phyloP scores from a whole-genome alignment of 2,329 filamentous ascomycete genomes.

The Ceratocystis cacaofunesta region DNA sequence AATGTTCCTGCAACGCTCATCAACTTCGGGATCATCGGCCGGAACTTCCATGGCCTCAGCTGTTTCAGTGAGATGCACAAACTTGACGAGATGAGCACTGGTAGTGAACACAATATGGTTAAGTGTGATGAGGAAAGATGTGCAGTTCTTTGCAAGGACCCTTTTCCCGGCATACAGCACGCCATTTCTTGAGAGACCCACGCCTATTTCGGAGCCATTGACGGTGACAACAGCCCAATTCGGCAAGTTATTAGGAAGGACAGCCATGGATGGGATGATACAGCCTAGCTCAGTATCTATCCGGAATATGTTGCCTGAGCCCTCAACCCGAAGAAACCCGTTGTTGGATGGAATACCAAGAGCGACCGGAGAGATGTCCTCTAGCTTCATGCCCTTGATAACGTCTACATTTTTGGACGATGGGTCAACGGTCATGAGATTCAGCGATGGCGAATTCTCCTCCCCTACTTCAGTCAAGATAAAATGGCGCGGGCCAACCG shows the following conservation, averaged over 20 bases:
- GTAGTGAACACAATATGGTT: constrained; percentile 86
- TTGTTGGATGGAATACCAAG: constrained; percentile 7
- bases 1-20: constrained; percentile 82
- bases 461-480: not conserved
- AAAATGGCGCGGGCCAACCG: constrained; percentile 5
- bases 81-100: constrained; percentile 82
- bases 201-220: constrained; percentile 29
- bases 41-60: constrained; percentile 63
- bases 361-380: not conserved
- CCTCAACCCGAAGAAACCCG: constrained; percentile 9
- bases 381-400: not conserved
- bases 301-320: constrained; percentile 10
- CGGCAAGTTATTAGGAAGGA: constrained; percentile 26
- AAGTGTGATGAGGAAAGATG: constrained; percentile 70
- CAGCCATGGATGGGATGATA: not conserved
- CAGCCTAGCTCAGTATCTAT: constrained; percentile 3
- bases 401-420: not conserved
- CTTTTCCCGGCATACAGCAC: constrained; percentile 63
- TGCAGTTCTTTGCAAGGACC: constrained; percentile 70
- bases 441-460: not conserved
- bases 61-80: constrained; percentile 60
- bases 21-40: constrained; percentile 73
- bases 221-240: constrained; percentile 33
- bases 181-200: constrained; percentile 61
- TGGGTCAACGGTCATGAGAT: not conserved